Evolutionary conservation across 371 early-diverging fungal genomes (phyloP).

Genomic region (Phascolomyces articulosus): DNA sequence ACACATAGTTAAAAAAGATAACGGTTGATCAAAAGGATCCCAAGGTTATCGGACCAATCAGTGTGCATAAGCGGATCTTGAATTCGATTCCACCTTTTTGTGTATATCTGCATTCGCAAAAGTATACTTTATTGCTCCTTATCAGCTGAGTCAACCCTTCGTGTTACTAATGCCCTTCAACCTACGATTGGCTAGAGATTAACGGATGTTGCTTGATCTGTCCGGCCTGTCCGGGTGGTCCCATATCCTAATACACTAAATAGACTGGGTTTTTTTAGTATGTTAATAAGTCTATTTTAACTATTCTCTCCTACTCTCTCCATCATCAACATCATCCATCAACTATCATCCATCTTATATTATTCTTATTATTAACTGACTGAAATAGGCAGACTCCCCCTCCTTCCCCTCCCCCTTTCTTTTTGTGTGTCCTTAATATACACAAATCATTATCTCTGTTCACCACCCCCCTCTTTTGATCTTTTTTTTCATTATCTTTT

Average conservation of each 20-base stretch:
- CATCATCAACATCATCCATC: no score
- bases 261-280: not conserved
- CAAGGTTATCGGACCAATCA: conserved; percentile 35
- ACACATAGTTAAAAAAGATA: conserved; percentile 3
- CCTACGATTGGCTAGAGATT: conserved; percentile 13
- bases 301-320: no score
- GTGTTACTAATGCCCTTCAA: not conserved
- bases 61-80: conserved; percentile 28
- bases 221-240: not conserved
- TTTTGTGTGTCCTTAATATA: no score
- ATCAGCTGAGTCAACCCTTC: conserved; percentile 6
- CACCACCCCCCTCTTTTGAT: no score
- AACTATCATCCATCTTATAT: no score
- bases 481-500: no score
- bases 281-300: no score
- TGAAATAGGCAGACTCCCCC: no score
- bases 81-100: not conserved
- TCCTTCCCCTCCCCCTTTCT: no score
- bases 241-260: no score
- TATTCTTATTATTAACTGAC: no score
- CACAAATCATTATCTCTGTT: not conserved
- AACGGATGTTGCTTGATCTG: conserved; percentile 4
- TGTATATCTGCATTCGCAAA: not conserved
- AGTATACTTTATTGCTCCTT: conserved; percentile 8
- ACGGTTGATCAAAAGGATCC: conserved; percentile 5